Evolutionary conservation across 345 rosid species (phyloP).

Genomic region (Sonneratia alba): DNA sequence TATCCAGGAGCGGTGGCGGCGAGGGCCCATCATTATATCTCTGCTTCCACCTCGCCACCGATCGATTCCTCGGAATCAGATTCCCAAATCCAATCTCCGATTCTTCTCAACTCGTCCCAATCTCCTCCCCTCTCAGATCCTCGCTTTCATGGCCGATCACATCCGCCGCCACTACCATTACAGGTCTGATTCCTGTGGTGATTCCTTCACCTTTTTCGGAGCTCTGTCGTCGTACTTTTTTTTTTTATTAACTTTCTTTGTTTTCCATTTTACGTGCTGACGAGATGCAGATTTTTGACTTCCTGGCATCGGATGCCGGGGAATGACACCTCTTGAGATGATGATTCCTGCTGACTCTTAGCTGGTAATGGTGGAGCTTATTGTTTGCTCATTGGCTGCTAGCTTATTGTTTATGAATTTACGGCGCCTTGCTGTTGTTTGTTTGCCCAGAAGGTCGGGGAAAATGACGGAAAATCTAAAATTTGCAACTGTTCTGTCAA

Average conservation of each 20-base stretch:
- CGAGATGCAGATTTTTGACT: slow-evolving; percentile 15
- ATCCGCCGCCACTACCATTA: slow-evolving; percentile 15
- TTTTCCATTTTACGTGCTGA: neutral
- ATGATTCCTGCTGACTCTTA: slow-evolving; percentile 15
- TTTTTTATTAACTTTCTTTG: neutral
- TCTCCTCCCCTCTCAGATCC: neutral
- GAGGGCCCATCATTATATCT: neutral
- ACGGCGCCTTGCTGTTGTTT: neutral
- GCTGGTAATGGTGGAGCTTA: slow-evolving; percentile 17
- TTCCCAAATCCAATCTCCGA: slow-evolving; percentile 1
- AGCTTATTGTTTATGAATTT: neutral
- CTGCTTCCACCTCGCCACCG: neutral
- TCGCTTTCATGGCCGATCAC: slow-evolving; percentile 21
- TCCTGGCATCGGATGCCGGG: slow-evolving; percentile 24
- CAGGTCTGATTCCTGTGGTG: slow-evolving; percentile 20
- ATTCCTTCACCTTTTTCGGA: neutral
- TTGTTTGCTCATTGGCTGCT: slow-evolving; percentile 7
- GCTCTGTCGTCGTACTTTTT: neutral
- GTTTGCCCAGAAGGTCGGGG: neutral
- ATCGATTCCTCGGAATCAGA: slow-evolving; percentile 5
- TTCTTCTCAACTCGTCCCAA: neutral
- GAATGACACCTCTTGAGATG: slow-evolving; percentile 15
- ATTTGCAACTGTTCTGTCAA: neutral
- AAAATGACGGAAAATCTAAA: neutral
- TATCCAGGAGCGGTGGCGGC: neutral